Evolutionary conservation across 106 monocot species (phyloP).

Genomic region (Apostasia ramifera): DNA sequence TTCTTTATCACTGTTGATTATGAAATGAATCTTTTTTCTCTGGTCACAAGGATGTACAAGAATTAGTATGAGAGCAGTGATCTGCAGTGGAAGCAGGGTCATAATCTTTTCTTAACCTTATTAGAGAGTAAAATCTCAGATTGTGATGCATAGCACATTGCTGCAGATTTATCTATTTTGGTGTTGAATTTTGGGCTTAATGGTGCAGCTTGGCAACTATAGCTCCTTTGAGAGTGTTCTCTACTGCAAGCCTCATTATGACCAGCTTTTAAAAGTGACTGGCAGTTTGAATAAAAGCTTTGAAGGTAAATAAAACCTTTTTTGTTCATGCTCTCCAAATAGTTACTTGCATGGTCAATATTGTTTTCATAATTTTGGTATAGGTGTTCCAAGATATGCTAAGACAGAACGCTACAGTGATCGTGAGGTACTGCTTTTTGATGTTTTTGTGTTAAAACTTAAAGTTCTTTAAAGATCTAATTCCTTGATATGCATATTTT

Average conservation of each 20-base stretch:
- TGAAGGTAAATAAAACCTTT: conserved; percentile 30
- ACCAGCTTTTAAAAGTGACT: conserved; percentile 64
- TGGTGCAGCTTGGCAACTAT: conserved; percentile 61
- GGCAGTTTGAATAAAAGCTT: conserved; percentile 75
- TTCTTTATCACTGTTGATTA: no score
- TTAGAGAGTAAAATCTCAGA: no score
- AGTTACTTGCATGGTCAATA: not conserved
- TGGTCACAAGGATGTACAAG: no score
- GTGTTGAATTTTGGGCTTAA: not conserved
- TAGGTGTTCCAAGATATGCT: conserved; percentile 31
- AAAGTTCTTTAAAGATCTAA: no score
- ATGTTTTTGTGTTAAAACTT: no score
- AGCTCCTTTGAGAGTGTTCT: conserved; percentile 67
- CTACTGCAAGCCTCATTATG: conserved; percentile 80
- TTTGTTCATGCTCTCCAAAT: not conserved
- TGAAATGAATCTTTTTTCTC: no score
- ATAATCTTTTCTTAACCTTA: no score
- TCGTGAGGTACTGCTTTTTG: conserved; percentile 23
- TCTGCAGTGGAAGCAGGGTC: no score
- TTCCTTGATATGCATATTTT: not conserved
- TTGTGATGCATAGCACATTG: no score
- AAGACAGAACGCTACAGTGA: conserved; percentile 25
- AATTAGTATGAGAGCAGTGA: no score
- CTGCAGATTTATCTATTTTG: no score
- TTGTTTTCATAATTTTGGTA: not conserved